These are phyloP conservation scores for Desmodesmus armatus DNA, from an alignment of 139 green algal genomes.

Conservation along the genomic window DNA sequence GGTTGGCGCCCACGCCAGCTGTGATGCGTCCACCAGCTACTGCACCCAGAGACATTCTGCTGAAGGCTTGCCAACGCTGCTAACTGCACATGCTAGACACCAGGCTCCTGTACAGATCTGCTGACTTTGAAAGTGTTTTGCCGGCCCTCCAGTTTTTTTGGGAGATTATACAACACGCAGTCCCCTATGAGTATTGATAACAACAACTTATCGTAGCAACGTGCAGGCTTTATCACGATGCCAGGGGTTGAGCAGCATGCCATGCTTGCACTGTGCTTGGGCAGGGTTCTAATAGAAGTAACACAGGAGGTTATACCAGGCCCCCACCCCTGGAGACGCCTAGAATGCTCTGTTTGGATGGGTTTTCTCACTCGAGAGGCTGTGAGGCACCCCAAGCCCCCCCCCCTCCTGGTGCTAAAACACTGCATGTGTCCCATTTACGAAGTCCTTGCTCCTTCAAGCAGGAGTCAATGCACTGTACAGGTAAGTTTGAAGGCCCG, in stretches of 20 bases:
- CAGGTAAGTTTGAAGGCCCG: neutral
- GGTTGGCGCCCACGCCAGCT: constrained; percentile 90
- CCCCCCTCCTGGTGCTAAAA: neutral
- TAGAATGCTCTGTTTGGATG: neutral
- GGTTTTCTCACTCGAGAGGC: neutral
- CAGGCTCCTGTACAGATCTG: too few relatives aligned
- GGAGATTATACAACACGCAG: too few relatives aligned
- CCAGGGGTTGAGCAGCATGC: neutral
- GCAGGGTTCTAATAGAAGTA: neutral
- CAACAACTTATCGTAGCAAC: too few relatives aligned
- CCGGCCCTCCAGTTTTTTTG: too few relatives aligned
- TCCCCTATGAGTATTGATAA: too few relatives aligned
- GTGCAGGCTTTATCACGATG: neutral
- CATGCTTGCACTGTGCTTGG: neutral
- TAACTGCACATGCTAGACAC: too few relatives aligned
- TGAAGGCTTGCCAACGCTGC: neutral
- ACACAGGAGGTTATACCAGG: neutral
- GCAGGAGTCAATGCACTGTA: neutral
- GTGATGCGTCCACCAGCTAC: constrained; percentile 91
- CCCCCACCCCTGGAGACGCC: too few relatives aligned
- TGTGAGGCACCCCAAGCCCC: neutral
- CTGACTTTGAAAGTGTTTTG: too few relatives aligned
- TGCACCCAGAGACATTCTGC: constrained; percentile 11
- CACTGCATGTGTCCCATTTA: neutral
- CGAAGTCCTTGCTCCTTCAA: neutral